phyloP scores from a whole-genome alignment of 495 filamentous ascomycete species.

The Daldinia caldariorum region DNA sequence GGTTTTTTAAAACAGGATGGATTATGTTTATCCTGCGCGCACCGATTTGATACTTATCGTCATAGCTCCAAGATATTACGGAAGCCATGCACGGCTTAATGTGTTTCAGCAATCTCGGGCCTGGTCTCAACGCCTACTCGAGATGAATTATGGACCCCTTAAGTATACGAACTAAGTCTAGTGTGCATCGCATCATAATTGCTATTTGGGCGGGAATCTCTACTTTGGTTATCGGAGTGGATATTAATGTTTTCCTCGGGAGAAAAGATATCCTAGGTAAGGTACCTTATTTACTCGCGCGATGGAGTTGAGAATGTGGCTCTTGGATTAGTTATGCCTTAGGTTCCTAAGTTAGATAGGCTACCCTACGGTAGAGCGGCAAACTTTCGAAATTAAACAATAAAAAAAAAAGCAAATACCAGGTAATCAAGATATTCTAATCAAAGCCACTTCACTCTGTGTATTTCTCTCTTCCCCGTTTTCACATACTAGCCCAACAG shows the following conservation, averaged over 20 bases:
- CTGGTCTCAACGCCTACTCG: conserved; percentile 32
- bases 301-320: too few species aligned
- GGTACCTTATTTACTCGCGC: too few species aligned
- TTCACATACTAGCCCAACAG: too few species aligned
- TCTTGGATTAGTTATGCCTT: too few species aligned
- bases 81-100: conserved; percentile 43
- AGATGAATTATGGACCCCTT: conserved; percentile 3
- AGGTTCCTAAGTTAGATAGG: too few species aligned
- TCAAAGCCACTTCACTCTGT: too few species aligned
- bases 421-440: too few species aligned
- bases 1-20: conserved; percentile 1
- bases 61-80: conserved; percentile 35
- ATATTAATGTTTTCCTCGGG: neutral
- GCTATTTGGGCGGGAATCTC: neutral
- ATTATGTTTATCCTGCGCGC: conserved; percentile 2
- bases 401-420: too few species aligned
- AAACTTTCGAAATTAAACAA: too few species aligned
- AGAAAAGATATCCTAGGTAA: too few species aligned
- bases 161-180: neutral
- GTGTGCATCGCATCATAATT: neutral
- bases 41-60: conserved; percentile 22
- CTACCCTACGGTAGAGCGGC: too few species aligned
- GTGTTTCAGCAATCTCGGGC: conserved; percentile 42
- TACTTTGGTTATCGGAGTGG: neutral
- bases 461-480: neutral